These are phyloP conservation scores for Lipomyces yamanashiensis DNA, from an alignment of 805 yeast species.

Conservation along the genomic window DNA sequence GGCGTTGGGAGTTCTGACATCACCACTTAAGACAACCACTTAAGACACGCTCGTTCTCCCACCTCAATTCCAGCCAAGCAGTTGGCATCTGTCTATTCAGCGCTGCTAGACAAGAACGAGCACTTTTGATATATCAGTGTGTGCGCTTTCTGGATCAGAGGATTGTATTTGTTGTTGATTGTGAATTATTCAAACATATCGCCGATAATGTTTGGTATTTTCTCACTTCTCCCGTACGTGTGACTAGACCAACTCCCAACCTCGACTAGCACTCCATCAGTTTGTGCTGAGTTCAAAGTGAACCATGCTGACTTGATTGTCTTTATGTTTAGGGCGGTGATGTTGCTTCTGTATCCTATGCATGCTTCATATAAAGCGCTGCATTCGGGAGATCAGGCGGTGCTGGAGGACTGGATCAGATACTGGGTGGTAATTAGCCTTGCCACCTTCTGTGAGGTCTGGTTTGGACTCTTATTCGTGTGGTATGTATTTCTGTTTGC, in stretches of 20 bases:
- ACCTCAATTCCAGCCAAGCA: no score
- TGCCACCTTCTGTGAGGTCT: conserved; percentile 49
- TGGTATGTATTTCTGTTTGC: conserved; percentile 26
- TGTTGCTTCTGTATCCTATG: conserved; percentile 61
- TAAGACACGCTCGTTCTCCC: no score
- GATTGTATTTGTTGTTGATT: not conserved
- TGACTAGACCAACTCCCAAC: not conserved
- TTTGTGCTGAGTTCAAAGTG: not conserved
- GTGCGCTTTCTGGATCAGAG: not conserved
- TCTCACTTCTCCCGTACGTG: conserved; percentile 17
- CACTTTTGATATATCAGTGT: no score
- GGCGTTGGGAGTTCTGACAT: no score
- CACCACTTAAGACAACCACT: no score
- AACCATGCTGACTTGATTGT: not conserved
- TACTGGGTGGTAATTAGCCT: conserved; percentile 71
- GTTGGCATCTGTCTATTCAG: no score
- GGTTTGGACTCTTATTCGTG: conserved; percentile 52
- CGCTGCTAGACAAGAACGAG: no score
- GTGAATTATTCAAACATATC: no score
- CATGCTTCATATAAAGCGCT: conserved; percentile 65
- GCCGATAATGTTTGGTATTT: conserved; percentile 12
- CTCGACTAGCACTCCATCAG: not conserved
- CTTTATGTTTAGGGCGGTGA: conserved; percentile 37
- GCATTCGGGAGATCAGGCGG: conserved; percentile 48
- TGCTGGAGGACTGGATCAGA: conserved; percentile 54